Evolutionary conservation across 2,329 filamentous ascomycete genomes (phyloP), one percentile per base, ranked within the genome.

Genomic region (Fusarium sp.): DNA sequence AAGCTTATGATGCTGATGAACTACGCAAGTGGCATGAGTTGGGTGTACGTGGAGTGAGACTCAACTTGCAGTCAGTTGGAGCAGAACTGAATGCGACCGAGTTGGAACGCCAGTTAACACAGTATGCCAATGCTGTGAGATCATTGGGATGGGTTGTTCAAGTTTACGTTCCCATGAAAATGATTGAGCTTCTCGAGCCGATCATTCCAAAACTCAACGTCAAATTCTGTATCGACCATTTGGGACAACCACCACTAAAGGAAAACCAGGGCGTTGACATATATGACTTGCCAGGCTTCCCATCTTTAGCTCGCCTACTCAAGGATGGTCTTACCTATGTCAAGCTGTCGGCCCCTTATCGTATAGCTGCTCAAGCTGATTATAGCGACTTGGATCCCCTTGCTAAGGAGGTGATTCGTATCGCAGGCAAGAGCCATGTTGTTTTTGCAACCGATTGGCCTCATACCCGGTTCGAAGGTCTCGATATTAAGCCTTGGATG

Each of bases 381-480:
- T 80, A 85, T 63, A 78, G 77, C 29, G 81, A 86, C 47, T 68
- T 88, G 6, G 82, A 86, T 55, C 81, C 81, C 3, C 77, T 90
- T 42, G 83, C 82, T 11, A 78, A 76, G 16, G 84, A 89, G 70
- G 77, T 90, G 10, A 70, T 89, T 34, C 75, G 76, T 6, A 76
- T 82, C 7, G 84, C 81, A 14, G 75, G 75, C 6, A 77, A 82
- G 20, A 74, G 63, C 24, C 79, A 83, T 18, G 79, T 88, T 12
- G 83, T 90, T 0, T 90, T 88, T 76, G 88, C 87, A 2, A 88
- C 87, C 0, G 88, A 90, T 72, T 90, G 88, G 89, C 89, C 89
- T 22, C 88, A 90, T 76, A 91, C 89, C 5, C 81, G 88, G 15
- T 90, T 87, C 63, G 85, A 89, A 24, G 84, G 84, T 4, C 70